Evolutionary conservation across 1,139 yeast species (phyloP), one percentile per base, ranked within the genome.

Genomic region (Hansenula sp.): DNA sequence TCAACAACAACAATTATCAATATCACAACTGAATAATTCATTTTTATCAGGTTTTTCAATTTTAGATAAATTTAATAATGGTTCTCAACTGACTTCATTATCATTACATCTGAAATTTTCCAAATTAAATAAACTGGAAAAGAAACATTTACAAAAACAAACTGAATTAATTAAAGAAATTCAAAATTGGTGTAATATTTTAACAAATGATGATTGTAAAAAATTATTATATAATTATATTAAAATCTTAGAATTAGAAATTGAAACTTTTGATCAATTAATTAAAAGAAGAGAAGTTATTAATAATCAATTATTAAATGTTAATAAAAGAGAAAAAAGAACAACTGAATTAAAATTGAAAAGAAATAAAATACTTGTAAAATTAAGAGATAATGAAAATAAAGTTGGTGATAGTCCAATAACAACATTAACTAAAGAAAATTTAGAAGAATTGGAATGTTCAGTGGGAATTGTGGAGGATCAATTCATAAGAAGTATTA

Each of bases 301-400:
- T 32, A 67, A 65, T 39, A 52, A 65, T 17, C 72, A 71, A 42
- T 57, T 79, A 37, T 56, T 59, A 6, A 69, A 68, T 41, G 75
- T 78, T 2, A 61, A 69, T 36, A 74, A 73, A 44, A 63, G 83
- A 44, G 85, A 79, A 55, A 64, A 60, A 47, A 71, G 75, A 49
- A 64, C 67, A 29, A 64, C 57, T 21, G 71, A 67, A 21, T 58
- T 72, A 38, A 57, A 63, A 35, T 44, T 47, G 29, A 57, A 57
- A 36, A 63, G 71, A 46, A 53, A 58, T 25, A 65, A 65, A 51
- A 61, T 69, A 24, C 56, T 65, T 38, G 57, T 61, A 30, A 63
- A 59, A 36, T 48, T 70, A 32, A 65, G 69, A 40, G 69, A 66
- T 6, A 63, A 62, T 29, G 76, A 73, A 42, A 58, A 69, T 27